These are phyloP conservation scores for Tolypocladium capitatum DNA, from an alignment of 2,329 filamentous ascomycete genomes.

Conservation along the genomic window DNA sequence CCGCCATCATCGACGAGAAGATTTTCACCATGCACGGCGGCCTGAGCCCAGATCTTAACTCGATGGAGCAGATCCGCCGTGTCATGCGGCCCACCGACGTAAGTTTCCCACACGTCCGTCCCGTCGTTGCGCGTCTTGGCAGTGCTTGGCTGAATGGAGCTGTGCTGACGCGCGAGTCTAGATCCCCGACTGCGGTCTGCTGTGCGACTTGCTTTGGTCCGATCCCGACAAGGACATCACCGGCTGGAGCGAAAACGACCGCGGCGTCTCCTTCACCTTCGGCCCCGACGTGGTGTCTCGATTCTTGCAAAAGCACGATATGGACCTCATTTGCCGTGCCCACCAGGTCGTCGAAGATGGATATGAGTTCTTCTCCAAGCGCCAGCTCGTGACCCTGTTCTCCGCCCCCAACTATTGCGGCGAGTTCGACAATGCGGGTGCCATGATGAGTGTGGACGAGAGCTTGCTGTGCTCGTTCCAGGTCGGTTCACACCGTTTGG, in stretches of 20 bases:
- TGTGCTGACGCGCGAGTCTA: slow-evolving; percentile 27
- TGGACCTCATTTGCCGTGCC: slow-evolving; percentile 97
- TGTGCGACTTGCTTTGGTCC: slow-evolving; percentile 96
- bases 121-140: slow-evolving; percentile 12
- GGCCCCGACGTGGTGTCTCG: slow-evolving; percentile 93
- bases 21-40: slow-evolving; percentile 99
- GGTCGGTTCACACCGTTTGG: slow-evolving; percentile 34
- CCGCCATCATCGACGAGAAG: slow-evolving; percentile 98
- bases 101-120: slow-evolving; percentile 29
- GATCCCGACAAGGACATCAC: slow-evolving; percentile 99
- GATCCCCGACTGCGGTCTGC: slow-evolving; percentile 95
- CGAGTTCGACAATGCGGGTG: slow-evolving; percentile 97
- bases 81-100: slow-evolving; percentile 99
- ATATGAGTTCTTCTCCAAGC: slow-evolving; percentile 99
- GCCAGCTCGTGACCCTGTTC: slow-evolving; percentile 93
- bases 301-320: slow-evolving; percentile 98
- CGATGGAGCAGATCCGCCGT: slow-evolving; percentile 98
- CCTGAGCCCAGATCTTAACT: slow-evolving; percentile 92
- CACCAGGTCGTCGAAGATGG: slow-evolving; percentile 98
- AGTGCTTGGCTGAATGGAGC: not conserved
- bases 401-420: slow-evolving; percentile 98
- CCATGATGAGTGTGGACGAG: slow-evolving; percentile 99
- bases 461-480: slow-evolving; percentile 98
- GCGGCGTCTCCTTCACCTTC: slow-evolving; percentile 97
- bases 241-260: slow-evolving; percentile 97